These are phyloP conservation scores for Symbiodinium pilosum DNA, from an alignment of 73 alveolate species.

Conservation along the genomic window DNA sequence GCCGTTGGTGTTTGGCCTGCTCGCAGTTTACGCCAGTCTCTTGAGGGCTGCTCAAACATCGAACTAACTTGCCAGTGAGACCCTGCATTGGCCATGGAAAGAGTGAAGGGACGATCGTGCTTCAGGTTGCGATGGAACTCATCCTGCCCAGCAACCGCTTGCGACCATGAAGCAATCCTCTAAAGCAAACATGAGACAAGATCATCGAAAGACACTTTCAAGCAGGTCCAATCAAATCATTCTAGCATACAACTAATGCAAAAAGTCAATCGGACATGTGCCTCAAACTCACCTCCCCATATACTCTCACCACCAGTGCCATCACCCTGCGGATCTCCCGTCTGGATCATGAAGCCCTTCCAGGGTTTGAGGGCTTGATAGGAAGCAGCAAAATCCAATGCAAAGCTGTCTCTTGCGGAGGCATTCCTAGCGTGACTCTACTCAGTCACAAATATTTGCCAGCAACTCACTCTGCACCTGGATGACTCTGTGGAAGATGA, in stretches of 20 bases:
- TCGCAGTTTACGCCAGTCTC: not conserved
- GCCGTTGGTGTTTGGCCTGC: constrained; percentile 98
- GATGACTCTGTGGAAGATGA: constrained; percentile 70
- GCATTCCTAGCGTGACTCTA: too few species aligned
- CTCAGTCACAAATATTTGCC: not conserved
- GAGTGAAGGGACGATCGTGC: constrained; percentile 97
- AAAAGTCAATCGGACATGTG: too few species aligned
- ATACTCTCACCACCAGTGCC: constrained; percentile 98
- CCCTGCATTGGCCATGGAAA: constrained; percentile 99
- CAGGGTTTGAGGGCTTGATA: too few species aligned
- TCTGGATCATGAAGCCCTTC: constrained; percentile 98
- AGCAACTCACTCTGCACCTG: not conserved
- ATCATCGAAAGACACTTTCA: not conserved
- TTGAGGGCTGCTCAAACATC: not conserved
- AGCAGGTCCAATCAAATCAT: too few species aligned
- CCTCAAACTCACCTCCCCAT: constrained; percentile 94
- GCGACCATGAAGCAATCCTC: not conserved
- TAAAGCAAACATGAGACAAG: not conserved
- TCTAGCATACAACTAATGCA: too few species aligned
- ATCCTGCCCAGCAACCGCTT: constrained; percentile 98
- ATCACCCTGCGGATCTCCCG: constrained; percentile 99
- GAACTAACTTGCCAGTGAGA: constrained; percentile 2
- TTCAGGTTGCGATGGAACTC: constrained; percentile 98
- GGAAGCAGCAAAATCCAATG: too few species aligned
- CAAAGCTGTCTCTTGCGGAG: too few species aligned